Percentiles rank a stretch among this genome's conserved stretches.
Evolutionary conservation across 176 grass and related monocot species (phyloP).

Genomic region (Ensete ventricosum): DNA sequence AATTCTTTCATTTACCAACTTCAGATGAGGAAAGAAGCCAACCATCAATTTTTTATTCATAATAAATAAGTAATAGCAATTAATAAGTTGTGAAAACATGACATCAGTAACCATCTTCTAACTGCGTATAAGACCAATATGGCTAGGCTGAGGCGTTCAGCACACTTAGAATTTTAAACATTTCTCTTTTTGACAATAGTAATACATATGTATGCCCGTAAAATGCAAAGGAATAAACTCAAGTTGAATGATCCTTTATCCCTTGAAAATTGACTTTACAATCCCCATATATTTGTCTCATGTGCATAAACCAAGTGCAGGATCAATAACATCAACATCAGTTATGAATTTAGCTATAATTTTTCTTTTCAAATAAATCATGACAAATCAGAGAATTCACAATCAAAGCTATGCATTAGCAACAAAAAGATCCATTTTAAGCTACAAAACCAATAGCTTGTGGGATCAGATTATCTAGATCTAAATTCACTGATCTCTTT

Average conservation of each 20-base stretch:
- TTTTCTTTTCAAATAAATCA: not conserved
- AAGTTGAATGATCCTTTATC: not conserved
- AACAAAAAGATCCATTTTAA: not conserved
- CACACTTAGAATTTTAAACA: not conserved
- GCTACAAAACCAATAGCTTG: not conserved
- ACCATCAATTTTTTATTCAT: not conserved
- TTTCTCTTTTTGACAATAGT: not conserved
- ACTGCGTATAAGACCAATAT: not conserved
- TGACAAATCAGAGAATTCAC: not conserved
- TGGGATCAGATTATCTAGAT: not conserved
- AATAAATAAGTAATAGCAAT: not conserved
- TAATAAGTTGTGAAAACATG: not conserved
- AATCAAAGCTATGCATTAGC: not conserved
- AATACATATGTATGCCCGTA: not conserved
- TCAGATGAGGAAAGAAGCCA: not conserved
- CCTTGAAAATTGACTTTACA: not conserved
- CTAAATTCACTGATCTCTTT: not conserved
- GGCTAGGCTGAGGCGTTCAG: not conserved
- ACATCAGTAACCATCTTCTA: not conserved
- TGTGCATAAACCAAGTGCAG: not conserved
- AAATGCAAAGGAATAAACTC: no score
- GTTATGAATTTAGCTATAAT: not conserved
- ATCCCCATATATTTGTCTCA: not conserved
- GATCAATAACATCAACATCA: not conserved
- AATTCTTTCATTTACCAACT: not conserved